Base-by-base conservation (phyloP, 2,329 filamentous ascomycete species). In the Colletotrichum tabaci region DNA sequence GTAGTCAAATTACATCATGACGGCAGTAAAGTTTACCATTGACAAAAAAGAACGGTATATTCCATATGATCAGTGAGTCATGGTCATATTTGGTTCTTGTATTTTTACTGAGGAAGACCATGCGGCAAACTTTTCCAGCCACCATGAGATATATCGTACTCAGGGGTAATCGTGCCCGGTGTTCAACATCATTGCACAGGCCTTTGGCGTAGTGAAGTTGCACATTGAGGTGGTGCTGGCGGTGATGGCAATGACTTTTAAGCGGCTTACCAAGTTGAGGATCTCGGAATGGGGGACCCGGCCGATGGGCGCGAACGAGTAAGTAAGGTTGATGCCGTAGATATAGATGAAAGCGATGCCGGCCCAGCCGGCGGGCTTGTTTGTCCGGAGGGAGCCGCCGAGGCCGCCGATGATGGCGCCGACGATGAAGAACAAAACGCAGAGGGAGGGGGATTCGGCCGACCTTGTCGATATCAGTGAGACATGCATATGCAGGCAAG, bases 231-330 rank as follows among this genome's bases (percentile, higher is more conserved):
- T 90, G n/a, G 85, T 85, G 72, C 84, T 88, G 0, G 87, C 88
- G 4, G 87, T 88, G 10, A 92, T 82, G 0, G 89, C 85, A 74
- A 90, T 88, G n/a, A 87, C 90, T 75, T 91, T 89, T 13, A 89
- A 86, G 21, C 89, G 84, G 56, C 86, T 88, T 9, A 84, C 86
- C 0, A 90, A 78, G 2, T 87, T 87, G 81, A 89, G 92, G 44
- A 92, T 87, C 76, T 90, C 88, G 3, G 87, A 83, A 1, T 88
- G 86, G 52, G 90, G 77, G 49, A 88, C 86, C 88, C 88, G 90
- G 4, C 85, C 85, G 71, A 86, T 84, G 16, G 87, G 87, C 0
- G 86, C 85, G 56, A 72, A 74, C 10, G 68, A 73, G 49, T 72
- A 74, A 4, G 77, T 78, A 71, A 81, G 82, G 70, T 81, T 79